Conservation (phyloP, 352 stramenopile species). For the Phytophthora hibernalis region DNA sequence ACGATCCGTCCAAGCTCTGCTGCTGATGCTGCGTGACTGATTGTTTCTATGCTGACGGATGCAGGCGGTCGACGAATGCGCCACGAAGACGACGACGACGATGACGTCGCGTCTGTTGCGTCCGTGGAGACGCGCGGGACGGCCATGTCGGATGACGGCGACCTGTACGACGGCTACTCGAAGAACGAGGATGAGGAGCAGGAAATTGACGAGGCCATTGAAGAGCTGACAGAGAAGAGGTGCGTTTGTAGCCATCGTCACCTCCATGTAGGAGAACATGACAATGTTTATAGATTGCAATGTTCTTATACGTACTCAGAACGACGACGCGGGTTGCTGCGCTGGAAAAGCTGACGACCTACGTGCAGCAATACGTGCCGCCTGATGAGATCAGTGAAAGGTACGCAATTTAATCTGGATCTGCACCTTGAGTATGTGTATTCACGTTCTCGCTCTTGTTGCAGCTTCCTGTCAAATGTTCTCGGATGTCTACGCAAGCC, state of each 20-base stretch:
- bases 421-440: neutral
- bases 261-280: no score
- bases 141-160: conserved; percentile 66
- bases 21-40: conserved; percentile 17
- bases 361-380: conserved; percentile 75
- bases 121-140: conserved; percentile 75
- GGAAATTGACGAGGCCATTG: conserved; percentile 74
- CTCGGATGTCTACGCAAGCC: conserved; percentile 72
- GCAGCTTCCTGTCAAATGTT: conserved; percentile 78
- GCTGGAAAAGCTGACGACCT: conserved; percentile 65
- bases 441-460: neutral
- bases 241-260: conserved; percentile 29
- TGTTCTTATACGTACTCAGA: conserved; percentile 36
- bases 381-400: conserved; percentile 75
- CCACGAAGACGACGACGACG: conserved; percentile 70
- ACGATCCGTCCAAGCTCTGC: conserved; percentile 1
- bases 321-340: conserved; percentile 77
- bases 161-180: conserved; percentile 75
- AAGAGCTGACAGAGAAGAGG: conserved; percentile 84
- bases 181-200: conserved; percentile 71
- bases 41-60: conserved; percentile 2
- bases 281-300: neutral
- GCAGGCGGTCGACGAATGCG: conserved; percentile 66
- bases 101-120: conserved; percentile 71
- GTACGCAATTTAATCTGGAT: conserved; percentile 35